Conservation (phyloP, 176 grass and related monocot species). For the Poa pratensis region DNA sequence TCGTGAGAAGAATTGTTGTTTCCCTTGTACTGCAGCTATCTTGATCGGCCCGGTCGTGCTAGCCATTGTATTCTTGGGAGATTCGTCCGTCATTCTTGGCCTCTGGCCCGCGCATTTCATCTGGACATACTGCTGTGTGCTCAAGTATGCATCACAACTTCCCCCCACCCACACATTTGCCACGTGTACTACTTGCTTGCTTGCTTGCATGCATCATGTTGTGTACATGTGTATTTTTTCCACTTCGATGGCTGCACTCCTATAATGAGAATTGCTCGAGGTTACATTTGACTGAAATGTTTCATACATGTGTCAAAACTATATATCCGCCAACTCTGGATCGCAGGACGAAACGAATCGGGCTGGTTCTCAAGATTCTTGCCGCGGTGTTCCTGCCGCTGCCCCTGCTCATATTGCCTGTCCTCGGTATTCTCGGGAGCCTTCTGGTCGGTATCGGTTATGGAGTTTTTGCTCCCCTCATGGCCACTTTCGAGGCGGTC, state of each 20-base stretch:
- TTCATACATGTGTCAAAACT: too few relatives aligned
- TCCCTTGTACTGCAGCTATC: slow-evolving; percentile 48
- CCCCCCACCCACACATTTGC: too few relatives aligned
- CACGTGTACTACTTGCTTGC: too few relatives aligned
- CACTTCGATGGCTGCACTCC: not conserved
- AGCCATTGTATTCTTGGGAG: slow-evolving; percentile 60
- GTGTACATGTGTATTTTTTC: not conserved
- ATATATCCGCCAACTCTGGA: too few relatives aligned
- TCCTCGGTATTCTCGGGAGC: slow-evolving; percentile 59
- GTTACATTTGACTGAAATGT: not conserved
- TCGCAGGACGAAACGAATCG: slow-evolving; percentile 26
- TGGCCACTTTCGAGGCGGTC: slow-evolving; percentile 81
- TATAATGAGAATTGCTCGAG: not conserved
- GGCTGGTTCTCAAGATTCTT: slow-evolving; percentile 66
- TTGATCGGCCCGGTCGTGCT: slow-evolving; percentile 53
- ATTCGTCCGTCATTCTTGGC: slow-evolving; percentile 63
- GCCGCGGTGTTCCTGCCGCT: slow-evolving; percentile 46
- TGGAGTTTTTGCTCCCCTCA: slow-evolving; percentile 67
- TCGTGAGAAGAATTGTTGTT: too few relatives aligned
- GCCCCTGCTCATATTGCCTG: slow-evolving; percentile 59
- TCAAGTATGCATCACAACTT: slow-evolving; percentile 37
- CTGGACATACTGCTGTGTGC: slow-evolving; percentile 83
- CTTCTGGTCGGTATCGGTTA: slow-evolving; percentile 73
- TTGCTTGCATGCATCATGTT: not conserved
- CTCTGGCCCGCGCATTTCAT: slow-evolving; percentile 89